A percentile compares a stretch with the other conserved stretches of the same genome.
phyloP scores from a whole-genome alignment of 2,329 filamentous ascomycete genomes.

The Colletotrichum filicis region DNA sequence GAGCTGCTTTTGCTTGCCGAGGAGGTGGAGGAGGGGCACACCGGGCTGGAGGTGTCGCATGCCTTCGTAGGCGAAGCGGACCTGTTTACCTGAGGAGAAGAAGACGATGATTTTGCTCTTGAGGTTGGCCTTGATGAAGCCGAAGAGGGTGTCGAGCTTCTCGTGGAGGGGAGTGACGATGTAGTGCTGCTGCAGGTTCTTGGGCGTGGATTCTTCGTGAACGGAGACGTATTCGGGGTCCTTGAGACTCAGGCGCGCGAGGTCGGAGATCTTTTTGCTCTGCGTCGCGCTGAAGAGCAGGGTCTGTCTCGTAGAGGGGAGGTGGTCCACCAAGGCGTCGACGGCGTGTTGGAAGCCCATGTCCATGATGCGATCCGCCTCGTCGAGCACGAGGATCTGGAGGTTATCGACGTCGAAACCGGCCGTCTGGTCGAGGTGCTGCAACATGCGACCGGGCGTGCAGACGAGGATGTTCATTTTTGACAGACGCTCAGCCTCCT shows the following conservation, averaged over 20 bases:
- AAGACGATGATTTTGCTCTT: constrained; percentile 97
- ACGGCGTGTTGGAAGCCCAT: constrained; percentile 95
- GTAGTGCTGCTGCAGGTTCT: constrained; percentile 90
- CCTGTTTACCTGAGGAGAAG: constrained; percentile 93
- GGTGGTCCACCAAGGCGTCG: constrained; percentile 91
- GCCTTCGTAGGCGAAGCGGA: constrained; percentile 93
- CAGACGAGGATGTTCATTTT: constrained; percentile 98
- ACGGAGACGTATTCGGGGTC: constrained; percentile 97
- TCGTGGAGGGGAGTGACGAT: constrained; percentile 85
- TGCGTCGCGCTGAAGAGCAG: constrained; percentile 97
- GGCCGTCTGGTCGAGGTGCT: constrained; percentile 94
- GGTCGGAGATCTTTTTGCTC: constrained; percentile 91
- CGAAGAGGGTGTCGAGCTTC: constrained; percentile 92
- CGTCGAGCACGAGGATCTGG: constrained; percentile 92
- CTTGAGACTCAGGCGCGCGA: constrained; percentile 86
- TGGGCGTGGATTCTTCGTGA: constrained; percentile 88
- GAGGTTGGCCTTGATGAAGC: constrained; percentile 89
- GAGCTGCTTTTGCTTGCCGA: constrained; percentile 92
- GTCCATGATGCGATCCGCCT: constrained; percentile 96
- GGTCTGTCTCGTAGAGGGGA: constrained; percentile 88
- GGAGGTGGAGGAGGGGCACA: constrained; percentile 90
- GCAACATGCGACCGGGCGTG: constrained; percentile 93
- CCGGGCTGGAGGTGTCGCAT: constrained; percentile 95
- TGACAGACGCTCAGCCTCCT: constrained; percentile 84
- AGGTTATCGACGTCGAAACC: constrained; percentile 90